These are phyloP conservation scores for Hymenoscyphus salicellus DNA, from an alignment of 2,329 filamentous ascomycete species.

Conservation along the genomic window DNA sequence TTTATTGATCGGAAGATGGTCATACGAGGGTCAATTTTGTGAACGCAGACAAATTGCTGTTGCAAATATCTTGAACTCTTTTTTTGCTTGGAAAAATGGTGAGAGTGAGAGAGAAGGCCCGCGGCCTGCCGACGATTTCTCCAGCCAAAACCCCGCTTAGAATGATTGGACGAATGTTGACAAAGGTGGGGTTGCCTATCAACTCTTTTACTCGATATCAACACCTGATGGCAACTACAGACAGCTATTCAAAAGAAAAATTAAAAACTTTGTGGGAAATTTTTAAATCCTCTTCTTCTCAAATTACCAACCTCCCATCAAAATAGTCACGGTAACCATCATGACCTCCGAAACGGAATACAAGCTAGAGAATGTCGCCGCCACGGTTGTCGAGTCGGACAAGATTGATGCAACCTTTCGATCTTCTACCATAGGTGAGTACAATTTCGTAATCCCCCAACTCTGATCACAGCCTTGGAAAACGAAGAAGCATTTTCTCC, in stretches of 20 bases:
- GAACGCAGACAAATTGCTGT: too few species aligned
- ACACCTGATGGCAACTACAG: constrained; percentile 30
- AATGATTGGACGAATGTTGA: not conserved
- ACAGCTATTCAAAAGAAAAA: not conserved
- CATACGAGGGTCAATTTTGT: not conserved
- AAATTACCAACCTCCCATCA: not conserved
- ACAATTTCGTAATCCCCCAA: not conserved
- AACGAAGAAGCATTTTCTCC: constrained; percentile 3
- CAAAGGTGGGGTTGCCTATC: constrained; percentile 22
- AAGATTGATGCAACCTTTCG: constrained; percentile 61
- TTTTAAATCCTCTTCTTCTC: not conserved
- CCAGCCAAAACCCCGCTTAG: not conserved
- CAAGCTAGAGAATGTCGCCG: constrained; percentile 53
- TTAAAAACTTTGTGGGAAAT: not conserved
- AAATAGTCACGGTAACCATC: constrained; percentile 9
- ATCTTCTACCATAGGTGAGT: constrained; percentile 59
- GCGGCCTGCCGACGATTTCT: not conserved
- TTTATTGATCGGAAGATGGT: not conserved
- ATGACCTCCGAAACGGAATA: constrained; percentile 47
- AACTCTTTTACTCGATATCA: not conserved
- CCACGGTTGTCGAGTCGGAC: constrained; percentile 47
- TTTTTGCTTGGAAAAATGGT: not conserved
- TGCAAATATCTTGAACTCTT: too few species aligned
- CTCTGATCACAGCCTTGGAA: not conserved
- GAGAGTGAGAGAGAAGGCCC: not conserved